Base-by-base conservation (phyloP, 108 stramenopile species). In the Seminavis robusta region DNA sequence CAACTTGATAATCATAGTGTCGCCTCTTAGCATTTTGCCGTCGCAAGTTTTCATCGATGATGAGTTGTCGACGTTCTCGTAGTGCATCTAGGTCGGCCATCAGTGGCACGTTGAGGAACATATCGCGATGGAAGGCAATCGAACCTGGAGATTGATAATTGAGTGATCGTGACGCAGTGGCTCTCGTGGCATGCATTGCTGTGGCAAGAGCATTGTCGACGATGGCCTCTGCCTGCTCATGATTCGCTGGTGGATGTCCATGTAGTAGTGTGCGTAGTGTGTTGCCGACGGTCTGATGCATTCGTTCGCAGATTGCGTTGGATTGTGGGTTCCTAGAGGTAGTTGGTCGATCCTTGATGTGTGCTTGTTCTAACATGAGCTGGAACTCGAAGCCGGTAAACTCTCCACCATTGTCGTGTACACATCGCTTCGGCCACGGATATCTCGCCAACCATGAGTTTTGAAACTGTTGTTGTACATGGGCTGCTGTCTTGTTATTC, bases 351-450 rank as follows among this genome's bases (percentile, higher is more conserved):
- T 10, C n/a, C 0, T 46, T 38, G 41, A 77, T 77, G 25, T 49
- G 49, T 47, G 67, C 61, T 3, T 45, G 38, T 23, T 17, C 16
- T 0, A 76, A 43, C 24, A 65, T n/a, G 43, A 33, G 9, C 43
- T 69, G 66, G 25, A 80, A 80, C 15, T 52, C 62, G 2, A 28
- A 19, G 5, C 81, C 76, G 19, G 45, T 51, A 44, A 78, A 82
- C 48, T 82, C 81, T 10, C 48, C 39, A 0, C 81, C 81, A 17
- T 72, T 52, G 32, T 78, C 81, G 59, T 61, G 48, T 33, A 74
- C 38, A n/a, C 15, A 26, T 28, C 17, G 31, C 2, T 34, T 11
- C 3, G 76, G 76, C 11, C 62, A 17, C 1, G 81, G 81, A 45
- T 82, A 75, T 26, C 73, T 53, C 0, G 50, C 13, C 15, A 77